phyloP scores from a whole-genome alignment of 2,329 filamentous ascomycete species.

The Talaromyces sp. region DNA sequence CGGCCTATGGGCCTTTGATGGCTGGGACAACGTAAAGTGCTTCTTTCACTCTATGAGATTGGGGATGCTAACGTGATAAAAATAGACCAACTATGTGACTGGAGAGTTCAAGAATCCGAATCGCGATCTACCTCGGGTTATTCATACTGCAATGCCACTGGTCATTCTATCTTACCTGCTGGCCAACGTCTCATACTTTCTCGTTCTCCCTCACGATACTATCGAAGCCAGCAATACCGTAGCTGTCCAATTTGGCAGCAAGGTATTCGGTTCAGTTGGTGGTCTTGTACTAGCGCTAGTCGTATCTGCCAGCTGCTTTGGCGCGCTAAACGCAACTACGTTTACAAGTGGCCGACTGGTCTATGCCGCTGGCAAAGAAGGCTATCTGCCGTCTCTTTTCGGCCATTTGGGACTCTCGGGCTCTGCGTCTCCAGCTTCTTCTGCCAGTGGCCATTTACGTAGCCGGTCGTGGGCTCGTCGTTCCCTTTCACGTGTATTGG shows the following conservation, averaged over 20 bases:
- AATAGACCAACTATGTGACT: conserved; percentile 90
- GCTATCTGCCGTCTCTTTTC: conserved; percentile 83
- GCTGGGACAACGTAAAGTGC: conserved; percentile 87
- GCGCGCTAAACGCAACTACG: conserved; percentile 88
- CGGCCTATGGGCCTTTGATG: conserved; percentile 96
- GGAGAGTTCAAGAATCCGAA: conserved; percentile 93
- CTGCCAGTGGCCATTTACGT: conserved; percentile 42
- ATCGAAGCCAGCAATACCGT: conserved; percentile 92
- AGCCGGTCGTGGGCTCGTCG: conserved; percentile 60
- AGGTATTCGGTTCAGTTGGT: conserved; percentile 84
- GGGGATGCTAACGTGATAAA: conserved; percentile 7
- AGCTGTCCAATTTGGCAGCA: conserved; percentile 88
- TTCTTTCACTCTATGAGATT: neutral
- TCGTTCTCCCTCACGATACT: conserved; percentile 78
- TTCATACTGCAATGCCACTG: conserved; percentile 93
- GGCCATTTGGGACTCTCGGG: conserved; percentile 74
- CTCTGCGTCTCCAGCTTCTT: conserved; percentile 24
- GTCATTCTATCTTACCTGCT: conserved; percentile 90
- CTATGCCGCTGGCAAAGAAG: conserved; percentile 93
- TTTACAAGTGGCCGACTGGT: conserved; percentile 92
- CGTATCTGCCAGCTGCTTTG: conserved; percentile 89
- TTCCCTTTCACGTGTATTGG: conserved; percentile 63
- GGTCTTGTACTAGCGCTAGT: conserved; percentile 83
- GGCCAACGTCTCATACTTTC: conserved; percentile 90
- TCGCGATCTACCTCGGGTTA: conserved; percentile 87